Base-by-base conservation (phyloP, 1,284 basidiomycete species). In the Kalmanozyma brasiliensis region DNA sequence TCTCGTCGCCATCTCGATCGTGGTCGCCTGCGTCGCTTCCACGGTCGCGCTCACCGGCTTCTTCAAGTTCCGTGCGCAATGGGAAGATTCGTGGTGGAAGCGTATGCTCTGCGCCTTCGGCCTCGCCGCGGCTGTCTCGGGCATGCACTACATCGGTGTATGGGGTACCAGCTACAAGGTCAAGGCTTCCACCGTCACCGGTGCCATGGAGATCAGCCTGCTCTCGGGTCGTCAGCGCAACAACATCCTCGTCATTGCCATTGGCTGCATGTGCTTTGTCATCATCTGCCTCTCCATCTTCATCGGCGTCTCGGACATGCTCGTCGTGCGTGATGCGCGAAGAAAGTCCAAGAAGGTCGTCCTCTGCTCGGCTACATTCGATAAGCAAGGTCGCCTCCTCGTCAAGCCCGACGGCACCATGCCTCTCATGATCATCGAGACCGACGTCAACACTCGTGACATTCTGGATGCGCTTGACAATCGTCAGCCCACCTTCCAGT, bases 71-170 rank as follows among this genome's bases (percentile, higher is more conserved):
- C 73, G 84, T 32, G 57, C 82, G 7, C 85, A 85, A 64, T 86
- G 85, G 85, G 80, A 84, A 49, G 84, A 85, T 66, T 83, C 82
- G 17, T 85, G 84, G 82, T 84, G 84, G 83, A 85, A 85, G 76
- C 82, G 84, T 26, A 69, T 81, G 49, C 55, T 84, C 29, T 85
- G 84, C 72, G 73, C 83, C 29, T 43, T 84, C 38, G 69, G 83
- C 44, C 74, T 86, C 16, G 84, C 84, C 5, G 76, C 80, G 4
- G 84, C 84, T 23, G 85, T 86, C 14, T 84, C 82, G 40, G 84
- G 84, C 55, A 86, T 86, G 85, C 85, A 86, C 81, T 85, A 85
- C 76, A 82, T 84, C 57, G 84, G 82, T 68, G 80, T 85, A 20
- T 83, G 83, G 22, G 85, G 85, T 13, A 84, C 84, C 1, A 82